Base-by-base conservation (phyloP, 257 asterid species). In the Salvia hispanica region DNA sequence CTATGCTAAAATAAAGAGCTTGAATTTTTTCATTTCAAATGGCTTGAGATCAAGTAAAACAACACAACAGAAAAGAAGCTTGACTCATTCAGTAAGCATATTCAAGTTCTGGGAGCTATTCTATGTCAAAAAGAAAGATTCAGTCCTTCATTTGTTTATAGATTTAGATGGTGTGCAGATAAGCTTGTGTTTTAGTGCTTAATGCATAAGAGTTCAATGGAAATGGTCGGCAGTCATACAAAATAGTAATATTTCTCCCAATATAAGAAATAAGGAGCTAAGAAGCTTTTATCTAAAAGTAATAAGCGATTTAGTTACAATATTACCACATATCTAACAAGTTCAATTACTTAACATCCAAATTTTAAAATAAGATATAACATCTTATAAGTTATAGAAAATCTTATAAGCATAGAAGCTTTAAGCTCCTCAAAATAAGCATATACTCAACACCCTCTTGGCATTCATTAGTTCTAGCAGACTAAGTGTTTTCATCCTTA, bases 1-100 rank as follows among this genome's bases (percentile, higher is more conserved):
- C 44, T 42, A 3, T 31, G 9, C 40, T 46, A 46, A 12, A 44
- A 18, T 18, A 33, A 4, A 28, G 63, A 15, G 56, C n/a, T 58
- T 5, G 9, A 25, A 50, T 9, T 7, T 34, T 39, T 45, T 37
- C 53, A 66, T 50, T 73, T 51, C 44, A 58, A 51, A 59, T 66
- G 65, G 47, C 18, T 60, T 25, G 42, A 44, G 37, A 61, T 59
- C 15, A 65, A 21, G 43, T 59, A 34, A 55, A 73, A 57, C 21
- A 18, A 21, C 0, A 2, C 25, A 21, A 25, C 31, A 25, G 31
- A 25, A 25, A 25, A 25, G 31, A 25, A 25, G 21, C 21, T 18
- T 18, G 21, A 18, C 21, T 18, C 21, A 1, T 18, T 18, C 21
- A 18, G 21, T 18, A 18, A 18, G 31, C 31, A 25, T 25, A 25